Evolutionary conservation across 768 basidiomycete genomes (phyloP).

Genomic region (Tricholoma matsutake): DNA sequence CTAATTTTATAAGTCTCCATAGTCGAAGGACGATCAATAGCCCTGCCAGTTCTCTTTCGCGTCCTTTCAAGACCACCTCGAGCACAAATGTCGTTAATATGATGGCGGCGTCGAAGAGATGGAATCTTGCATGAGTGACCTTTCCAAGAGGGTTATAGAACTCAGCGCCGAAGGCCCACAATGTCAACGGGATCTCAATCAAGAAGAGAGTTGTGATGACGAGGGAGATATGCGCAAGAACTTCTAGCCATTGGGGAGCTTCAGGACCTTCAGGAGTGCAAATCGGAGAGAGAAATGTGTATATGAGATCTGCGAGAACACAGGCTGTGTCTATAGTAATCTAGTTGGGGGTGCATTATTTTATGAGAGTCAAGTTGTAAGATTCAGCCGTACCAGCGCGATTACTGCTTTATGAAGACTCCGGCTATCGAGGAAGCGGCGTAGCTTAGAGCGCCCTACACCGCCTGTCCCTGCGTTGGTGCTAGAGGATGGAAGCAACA

Average conservation of each 20-base stretch:
- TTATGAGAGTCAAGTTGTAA: conserved; percentile 11
- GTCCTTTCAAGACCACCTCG: conserved; percentile 66
- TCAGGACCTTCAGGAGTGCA: conserved; percentile 43
- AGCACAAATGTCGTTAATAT: conserved; percentile 72
- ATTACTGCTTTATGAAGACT: conserved; percentile 57
- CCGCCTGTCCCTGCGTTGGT: conserved; percentile 3
- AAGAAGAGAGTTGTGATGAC: conserved; percentile 71
- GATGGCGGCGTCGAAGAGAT: conserved; percentile 70
- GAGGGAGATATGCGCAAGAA: conserved; percentile 60
- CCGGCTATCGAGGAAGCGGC: conserved; percentile 46
- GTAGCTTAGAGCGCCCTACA: conserved; percentile 36
- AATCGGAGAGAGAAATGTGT: conserved; percentile 55
- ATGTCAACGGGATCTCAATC: conserved; percentile 67
- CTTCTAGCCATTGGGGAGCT: conserved; percentile 57
- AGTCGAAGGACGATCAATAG: conserved; percentile 72
- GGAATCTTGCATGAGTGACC: conserved; percentile 56
- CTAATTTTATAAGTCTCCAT: conserved; percentile 78
- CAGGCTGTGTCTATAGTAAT: conserved; percentile 63
- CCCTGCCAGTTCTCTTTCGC: conserved; percentile 65
- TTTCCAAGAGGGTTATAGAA: conserved; percentile 62
- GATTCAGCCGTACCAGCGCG: conserved; percentile 43
- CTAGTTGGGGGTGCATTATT: conserved; percentile 25
- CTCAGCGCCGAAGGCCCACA: conserved; percentile 63
- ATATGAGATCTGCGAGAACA: conserved; percentile 70
- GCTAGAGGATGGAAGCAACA: conserved; percentile 34